Evolutionary conservation across 2,329 filamentous ascomycete genomes (phyloP), one percentile per base, ranked within the genome.

Genomic region (Ceratocystis lukuohia): DNA sequence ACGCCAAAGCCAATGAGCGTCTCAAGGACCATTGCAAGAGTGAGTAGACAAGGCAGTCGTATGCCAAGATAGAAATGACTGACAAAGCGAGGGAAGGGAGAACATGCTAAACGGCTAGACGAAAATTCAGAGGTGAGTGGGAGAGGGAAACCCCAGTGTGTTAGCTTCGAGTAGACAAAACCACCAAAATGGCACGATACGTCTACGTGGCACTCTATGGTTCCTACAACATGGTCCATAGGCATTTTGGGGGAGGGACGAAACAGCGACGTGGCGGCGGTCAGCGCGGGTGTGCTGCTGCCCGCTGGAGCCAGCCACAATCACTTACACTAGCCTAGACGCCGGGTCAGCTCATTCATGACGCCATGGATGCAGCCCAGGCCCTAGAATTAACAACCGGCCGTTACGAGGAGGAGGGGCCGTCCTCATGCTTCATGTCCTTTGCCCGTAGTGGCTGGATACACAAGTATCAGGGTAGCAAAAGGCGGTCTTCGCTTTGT

Each of bases 1-100:
- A 78, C 76, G 50, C 74, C 75, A 66, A 78, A 76, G 56, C 75
- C 75, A 62, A 77, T 70, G 45, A 77, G 72, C 41, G 77, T 75
- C 2, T 72, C 71, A 33, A 75, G 68, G 10, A 70, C 70, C 70
- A 71, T 73, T 30, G 59, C 57, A 28, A n/a, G 5, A 45, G 25
- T 30, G 7, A 30, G 17, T 44, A 33, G 48, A 30, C 37, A 20
- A 8, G 10, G 15, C 2, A 25, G 5, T 25, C 7, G 33, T 5
- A 15, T 20, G 8, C 5, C 37, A 41, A 44, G 12, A 33, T 48
- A 15, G n/a, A 37, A 22, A 17, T n/a, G 17, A 48, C 17, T 20
- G 5, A 48, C 17, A 48, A 48, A 25, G 48, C 48, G 15, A 28
- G 7, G 17, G 30, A 30, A 44, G 46, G 3, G n/a, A 22, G 2